Evolutionary conservation across 306 rosid species (phyloP), one percentile per base, ranked within the genome.

Genomic region (Cucurbita pepo): DNA sequence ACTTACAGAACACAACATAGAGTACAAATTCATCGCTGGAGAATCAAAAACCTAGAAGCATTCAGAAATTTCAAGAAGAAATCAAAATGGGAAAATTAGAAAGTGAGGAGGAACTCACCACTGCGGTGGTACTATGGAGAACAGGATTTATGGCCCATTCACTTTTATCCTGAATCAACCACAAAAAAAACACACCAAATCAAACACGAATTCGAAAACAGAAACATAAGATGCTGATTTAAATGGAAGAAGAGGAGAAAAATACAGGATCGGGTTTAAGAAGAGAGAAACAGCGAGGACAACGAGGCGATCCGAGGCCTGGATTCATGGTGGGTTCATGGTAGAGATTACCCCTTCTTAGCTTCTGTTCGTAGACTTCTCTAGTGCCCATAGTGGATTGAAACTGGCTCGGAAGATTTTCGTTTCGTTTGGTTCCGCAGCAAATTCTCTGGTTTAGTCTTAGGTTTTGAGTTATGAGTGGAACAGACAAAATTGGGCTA

Each of bases 231-330:
- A 61, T 36, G 67, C 25, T 38, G 69, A 16, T 0, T 47, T 3
- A 7, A 40, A 67, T 34, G 47, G 21, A 18, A 6, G 11, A 50
- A 5, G 5, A 18, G 4, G 50, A 25, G 16, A 13, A 60, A 5
- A 67, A 51, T 44, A 90, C 97, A 12, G 86, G 67, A 75, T 77
- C 50, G 58, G 93, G 85, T 81, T 79, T 61, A 56, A 94, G 78
- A 56, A 89, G 91, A 56, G 97, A 87, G 64, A 94, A 93, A 69
- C 98, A 88, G 43, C 98, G 97, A 74, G 98, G 97, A 79, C 98
- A 93, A 43, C 97, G 92, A 44, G 95, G 76, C 1, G 86, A 77
- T 64, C 98, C 96, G 5, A 94, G 97, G 52, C 98, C 95, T 3
- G 97, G 96, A 75, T 90, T 89, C 56, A 90, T 80, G 71, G 98